Base-by-base conservation (phyloP, 805 yeast genomes). In the Kodamaea lidongshanica region DNA sequence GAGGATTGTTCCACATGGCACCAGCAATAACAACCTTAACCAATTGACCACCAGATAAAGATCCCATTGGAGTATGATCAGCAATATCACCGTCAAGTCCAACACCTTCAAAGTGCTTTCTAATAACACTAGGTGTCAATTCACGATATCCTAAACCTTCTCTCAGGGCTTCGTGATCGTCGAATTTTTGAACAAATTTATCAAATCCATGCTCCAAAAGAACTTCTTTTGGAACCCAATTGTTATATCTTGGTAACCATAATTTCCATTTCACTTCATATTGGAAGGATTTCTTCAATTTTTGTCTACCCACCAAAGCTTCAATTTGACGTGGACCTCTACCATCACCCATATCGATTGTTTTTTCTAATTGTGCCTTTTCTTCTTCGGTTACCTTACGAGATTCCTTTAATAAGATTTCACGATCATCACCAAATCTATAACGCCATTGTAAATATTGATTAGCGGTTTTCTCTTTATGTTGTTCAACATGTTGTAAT, bases 1-100 rank as follows among this genome's bases (percentile, higher is more conserved):
- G 98, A 12, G 98, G 98, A 56, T 89, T 92, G 65, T 92, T 89
- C 98, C 98, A 89, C 92, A 89, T 89, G 42, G 97, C 96, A 63
- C 97, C 98, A 9, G 97, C 97, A 66, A 89, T 89, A 38, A 89
- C 98, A 41, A 89, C 97, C 63, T 89, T 89, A 38, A 89, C 98
- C 56, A 89, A 73, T 67, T 89, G 98, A 50, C 98, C 98, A 56
- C 98, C 98, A 15, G 96, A 87, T 41, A 89, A 70, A 5, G 95
- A 85, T 14, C 97, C 96, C 74, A 89, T 67, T 32, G 96, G 96
- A 12, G 96, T 89, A 60, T 89, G 97, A 59, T 92, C 96, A 21
- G 97, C 97, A 64, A 89, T 88, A 52, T 89, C 98, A 45, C 96
- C 94, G 50, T 92, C 98, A 45, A 89, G 71, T 38, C 98, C 98